Base-by-base conservation (phyloP, 2,329 filamentous ascomycete genomes). In the Tolypocladium tundrense region DNA sequence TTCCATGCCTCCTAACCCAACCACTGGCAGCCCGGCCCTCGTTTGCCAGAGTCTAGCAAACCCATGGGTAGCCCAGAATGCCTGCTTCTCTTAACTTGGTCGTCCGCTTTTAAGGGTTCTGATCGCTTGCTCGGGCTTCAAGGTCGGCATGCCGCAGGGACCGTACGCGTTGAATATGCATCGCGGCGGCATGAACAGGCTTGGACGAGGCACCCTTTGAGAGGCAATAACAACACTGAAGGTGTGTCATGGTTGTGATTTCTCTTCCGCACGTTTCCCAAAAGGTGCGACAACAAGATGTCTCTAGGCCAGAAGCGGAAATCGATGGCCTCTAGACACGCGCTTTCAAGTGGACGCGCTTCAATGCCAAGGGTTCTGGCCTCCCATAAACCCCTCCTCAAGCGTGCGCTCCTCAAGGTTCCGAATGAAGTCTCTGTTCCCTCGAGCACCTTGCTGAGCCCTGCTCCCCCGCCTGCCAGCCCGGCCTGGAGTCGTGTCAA, bases 341-440 rank as follows among this genome's bases (percentile, higher is more conserved):
- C 11, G 31, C 48, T 8, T 37, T n/a, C 10, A 21, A 37, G 31
- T 2, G 13, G 19, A 37, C 7, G 31, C 16, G 8, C 55, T 61
- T 70, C 88, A 96, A 72, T 94, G 90, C 78, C 86, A 86, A 55
- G 79, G 76, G 59, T 74, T 80, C 68, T 83, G 84, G 51, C 78
- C 79, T 48, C 80, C 81, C 84, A 91, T 89, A 69, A 91, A 97
- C 2, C 91, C 91, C 72, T 97, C 93, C 72, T 96, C 93, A 58
- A 97, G 77, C 2, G 92, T 97, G 41, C 94, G 84, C 74, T 97
- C 94, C 74, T 99, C 94, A 62, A 99, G 78, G 61, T 89, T 97
- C 57, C 94, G 86, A 66, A 99, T 96, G 69, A 99, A 97, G 69
- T 97, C 93, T 48, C 91, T 81, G 67, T 92, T 88, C 52, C 73